These are phyloP conservation scores for Aspergillus fumigatiaffinis DNA, from an alignment of 2,329 filamentous ascomycete species.

Conservation along the genomic window DNA sequence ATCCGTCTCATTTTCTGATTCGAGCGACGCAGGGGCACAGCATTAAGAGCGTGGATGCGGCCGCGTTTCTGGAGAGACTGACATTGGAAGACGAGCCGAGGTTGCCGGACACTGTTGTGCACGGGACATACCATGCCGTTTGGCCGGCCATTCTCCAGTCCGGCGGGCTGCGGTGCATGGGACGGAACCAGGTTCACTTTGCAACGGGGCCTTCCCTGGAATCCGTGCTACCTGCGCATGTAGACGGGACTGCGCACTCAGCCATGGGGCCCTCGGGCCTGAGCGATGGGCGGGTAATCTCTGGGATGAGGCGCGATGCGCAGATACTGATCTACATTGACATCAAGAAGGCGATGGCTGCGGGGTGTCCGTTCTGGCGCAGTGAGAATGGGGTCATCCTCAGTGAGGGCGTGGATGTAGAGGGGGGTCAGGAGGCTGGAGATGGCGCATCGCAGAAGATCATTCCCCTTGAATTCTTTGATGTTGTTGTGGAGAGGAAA, in stretches of 20 bases:
- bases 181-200: constrained; percentile 85
- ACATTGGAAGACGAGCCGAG: constrained; percentile 49
- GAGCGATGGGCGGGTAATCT: constrained; percentile 54
- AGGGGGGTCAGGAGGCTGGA: constrained; percentile 40
- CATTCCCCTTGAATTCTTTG: constrained; percentile 65
- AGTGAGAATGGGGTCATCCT: constrained; percentile 76
- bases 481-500: constrained; percentile 68
- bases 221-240: constrained; percentile 26
- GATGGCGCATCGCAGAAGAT: constrained; percentile 50
- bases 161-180: constrained; percentile 78
- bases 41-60: constrained; percentile 67
- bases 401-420: constrained; percentile 43
- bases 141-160: constrained; percentile 71
- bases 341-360: constrained; percentile 61
- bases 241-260: constrained; percentile 13
- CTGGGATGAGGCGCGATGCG: constrained; percentile 74
- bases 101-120: constrained; percentile 67
- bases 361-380: constrained; percentile 66
- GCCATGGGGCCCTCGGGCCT: constrained; percentile 6
- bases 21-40: constrained; percentile 94
- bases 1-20: constrained; percentile 73
- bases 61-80: constrained; percentile 66
- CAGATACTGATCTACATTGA: constrained; percentile 77
- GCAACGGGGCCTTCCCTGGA: constrained; percentile 63
- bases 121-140: constrained; percentile 82